Evolutionary conservation across 2,329 filamentous ascomycete species (phyloP).

Genomic region (Dactylellina haptotyla): DNA sequence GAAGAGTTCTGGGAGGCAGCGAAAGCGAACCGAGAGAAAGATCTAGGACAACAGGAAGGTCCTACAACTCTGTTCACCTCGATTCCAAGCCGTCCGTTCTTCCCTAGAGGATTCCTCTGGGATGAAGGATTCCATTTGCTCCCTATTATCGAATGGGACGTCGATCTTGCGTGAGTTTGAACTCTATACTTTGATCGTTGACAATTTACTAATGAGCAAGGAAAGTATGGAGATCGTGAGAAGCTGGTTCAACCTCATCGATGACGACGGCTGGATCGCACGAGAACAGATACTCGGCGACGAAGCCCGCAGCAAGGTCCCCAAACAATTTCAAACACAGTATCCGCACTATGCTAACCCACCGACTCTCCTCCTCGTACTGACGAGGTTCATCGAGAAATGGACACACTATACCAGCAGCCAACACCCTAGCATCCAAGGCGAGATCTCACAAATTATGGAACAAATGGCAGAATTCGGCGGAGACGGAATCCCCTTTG

Average conservation of each 20-base stretch:
- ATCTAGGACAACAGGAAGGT: slow-evolving; percentile 71
- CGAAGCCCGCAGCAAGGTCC: slow-evolving; percentile 95
- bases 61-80: slow-evolving; percentile 90
- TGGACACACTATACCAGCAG: slow-evolving; percentile 55
- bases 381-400: slow-evolving; percentile 85
- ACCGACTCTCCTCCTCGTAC: slow-evolving; percentile 88
- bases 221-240: slow-evolving; percentile 79
- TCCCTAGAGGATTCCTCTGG: slow-evolving; percentile 96
- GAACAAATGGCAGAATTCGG: slow-evolving; percentile 35
- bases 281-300: slow-evolving; percentile 92
- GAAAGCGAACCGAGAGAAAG: slow-evolving; percentile 72
- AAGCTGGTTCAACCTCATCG: slow-evolving; percentile 96
- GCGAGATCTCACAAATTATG: slow-evolving; percentile 36
- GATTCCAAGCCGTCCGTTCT: slow-evolving; percentile 92
- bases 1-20: slow-evolving; percentile 96
- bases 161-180: slow-evolving; percentile 77
- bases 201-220: slow-evolving; percentile 58
- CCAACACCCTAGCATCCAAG: slow-evolving; percentile 22
- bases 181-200: neutral
- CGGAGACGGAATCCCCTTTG: slow-evolving; percentile 33
- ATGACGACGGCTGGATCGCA: slow-evolving; percentile 96
- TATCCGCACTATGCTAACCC: slow-evolving; percentile 98
- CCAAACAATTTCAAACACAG: slow-evolving; percentile 89
- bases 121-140: slow-evolving; percentile 96
- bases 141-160: slow-evolving; percentile 92